Percentiles rank a stretch among this genome's conserved stretches.
These are phyloP conservation scores for Klebsormidium nitens DNA, from an alignment of 139 green algal genomes.

Conservation along the genomic window DNA sequence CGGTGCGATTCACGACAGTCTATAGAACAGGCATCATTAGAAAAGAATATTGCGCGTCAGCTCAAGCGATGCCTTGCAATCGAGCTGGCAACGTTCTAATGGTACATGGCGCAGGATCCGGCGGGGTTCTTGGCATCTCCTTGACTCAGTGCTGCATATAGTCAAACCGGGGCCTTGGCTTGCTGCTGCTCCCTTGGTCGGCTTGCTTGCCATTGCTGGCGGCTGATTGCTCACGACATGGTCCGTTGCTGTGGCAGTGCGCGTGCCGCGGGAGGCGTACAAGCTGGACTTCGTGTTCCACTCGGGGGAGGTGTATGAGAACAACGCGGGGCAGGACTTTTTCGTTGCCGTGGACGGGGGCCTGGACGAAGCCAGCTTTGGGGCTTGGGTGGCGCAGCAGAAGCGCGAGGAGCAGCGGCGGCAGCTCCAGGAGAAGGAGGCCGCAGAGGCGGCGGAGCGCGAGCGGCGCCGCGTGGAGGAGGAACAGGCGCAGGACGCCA, in stretches of 20 bases:
- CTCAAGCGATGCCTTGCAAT: no score
- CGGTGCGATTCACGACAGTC: no score
- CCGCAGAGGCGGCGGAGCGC: constrained; percentile 31
- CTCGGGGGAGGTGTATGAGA: constrained; percentile 32
- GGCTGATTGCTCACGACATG: no score
- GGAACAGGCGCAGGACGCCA: constrained; percentile 5
- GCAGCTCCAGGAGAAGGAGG: not conserved
- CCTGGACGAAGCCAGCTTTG: constrained; percentile 10
- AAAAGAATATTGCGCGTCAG: no score
- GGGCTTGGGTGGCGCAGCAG: not conserved
- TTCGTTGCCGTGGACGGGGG: constrained; percentile 13
- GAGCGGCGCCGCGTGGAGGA: constrained; percentile 12
- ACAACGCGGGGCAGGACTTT: constrained; percentile 31
- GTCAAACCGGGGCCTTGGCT: no score
- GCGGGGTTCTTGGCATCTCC: no score
- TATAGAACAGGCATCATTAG: no score
- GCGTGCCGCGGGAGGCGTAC: constrained; percentile 26
- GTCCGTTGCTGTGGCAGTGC: not conserved
- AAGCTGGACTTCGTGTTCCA: constrained; percentile 34
- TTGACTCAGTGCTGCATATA: no score
- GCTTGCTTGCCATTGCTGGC: no score
- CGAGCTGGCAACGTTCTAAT: no score
- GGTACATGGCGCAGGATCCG: no score
- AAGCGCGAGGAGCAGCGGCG: not conserved
- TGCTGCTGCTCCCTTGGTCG: no score